These are phyloP conservation scores for Aethionema arabicum DNA, from an alignment of 345 rosid genomes.

Conservation along the genomic window DNA sequence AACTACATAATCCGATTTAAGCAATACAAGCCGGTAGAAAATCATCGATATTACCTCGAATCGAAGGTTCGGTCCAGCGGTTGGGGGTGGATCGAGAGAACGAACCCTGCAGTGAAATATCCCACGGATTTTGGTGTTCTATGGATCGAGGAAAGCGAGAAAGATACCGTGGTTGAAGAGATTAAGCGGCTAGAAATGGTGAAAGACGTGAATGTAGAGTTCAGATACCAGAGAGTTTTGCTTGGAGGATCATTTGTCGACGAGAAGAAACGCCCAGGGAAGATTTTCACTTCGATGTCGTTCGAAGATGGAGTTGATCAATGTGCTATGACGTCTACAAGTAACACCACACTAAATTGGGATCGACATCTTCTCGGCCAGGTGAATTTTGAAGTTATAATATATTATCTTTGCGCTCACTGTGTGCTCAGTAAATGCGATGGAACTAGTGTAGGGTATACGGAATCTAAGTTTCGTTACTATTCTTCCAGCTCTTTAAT, in stretches of 20 bases:
- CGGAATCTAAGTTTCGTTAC: not conserved
- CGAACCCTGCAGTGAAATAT: constrained; percentile 65
- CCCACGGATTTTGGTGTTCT: constrained; percentile 87
- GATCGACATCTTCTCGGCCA: constrained; percentile 66
- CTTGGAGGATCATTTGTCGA: constrained; percentile 60
- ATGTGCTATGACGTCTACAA: constrained; percentile 38
- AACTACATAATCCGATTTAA: constrained; percentile 83
- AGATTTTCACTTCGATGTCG: constrained; percentile 85
- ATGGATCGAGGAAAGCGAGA: constrained; percentile 52
- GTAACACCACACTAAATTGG: constrained; percentile 72
- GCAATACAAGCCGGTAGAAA: constrained; percentile 52
- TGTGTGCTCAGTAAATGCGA: not conserved
- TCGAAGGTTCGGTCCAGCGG: constrained; percentile 50
- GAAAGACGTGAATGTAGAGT: constrained; percentile 77
- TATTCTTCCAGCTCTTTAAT: not conserved
- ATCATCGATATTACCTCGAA: constrained; percentile 60
- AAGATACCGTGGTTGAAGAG: constrained; percentile 49
- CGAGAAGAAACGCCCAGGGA: constrained; percentile 80
- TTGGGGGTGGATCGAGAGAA: constrained; percentile 93
- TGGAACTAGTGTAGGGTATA: too few relatives aligned
- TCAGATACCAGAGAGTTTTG: constrained; percentile 59
- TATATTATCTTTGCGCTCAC: not conserved
- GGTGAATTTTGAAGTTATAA: constrained; percentile 38
- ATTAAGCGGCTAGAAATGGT: constrained; percentile 61
- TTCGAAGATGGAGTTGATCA: constrained; percentile 51